Percentiles rank a stretch among this genome's conserved stretches.
phyloP scores from a whole-genome alignment of 2,329 filamentous ascomycete genomes.

The Xylariaceae sp. region DNA sequence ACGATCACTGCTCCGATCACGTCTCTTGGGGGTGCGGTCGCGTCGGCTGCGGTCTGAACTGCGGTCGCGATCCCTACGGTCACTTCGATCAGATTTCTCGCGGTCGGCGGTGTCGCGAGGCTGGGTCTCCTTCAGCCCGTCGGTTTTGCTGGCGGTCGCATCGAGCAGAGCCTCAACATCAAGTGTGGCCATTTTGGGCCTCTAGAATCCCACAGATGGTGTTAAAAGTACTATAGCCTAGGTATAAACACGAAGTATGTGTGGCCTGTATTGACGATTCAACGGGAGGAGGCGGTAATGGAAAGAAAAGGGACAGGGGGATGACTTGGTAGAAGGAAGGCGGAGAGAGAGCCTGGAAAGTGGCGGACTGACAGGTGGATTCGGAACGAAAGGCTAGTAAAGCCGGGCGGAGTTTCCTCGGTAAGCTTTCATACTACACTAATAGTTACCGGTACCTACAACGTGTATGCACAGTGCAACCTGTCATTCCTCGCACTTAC shows the following conservation, averaged over 20 bases:
- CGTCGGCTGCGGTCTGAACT: slow-evolving; percentile 50
- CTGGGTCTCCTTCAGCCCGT: slow-evolving; percentile 45
- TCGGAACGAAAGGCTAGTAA: slow-evolving; percentile 6
- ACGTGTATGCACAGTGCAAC: no score
- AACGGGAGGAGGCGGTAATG: no score
- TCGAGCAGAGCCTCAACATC: slow-evolving; percentile 91
- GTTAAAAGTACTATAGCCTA: slow-evolving; percentile 3
- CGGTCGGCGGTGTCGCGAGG: slow-evolving; percentile 54
- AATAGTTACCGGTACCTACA: not conserved
- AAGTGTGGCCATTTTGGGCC: slow-evolving; percentile 44
- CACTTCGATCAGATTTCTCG: slow-evolving; percentile 49
- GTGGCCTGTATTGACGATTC: not conserved
- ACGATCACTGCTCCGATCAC: slow-evolving; percentile 53
- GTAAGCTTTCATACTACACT: not conserved
- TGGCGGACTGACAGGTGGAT: slow-evolving; percentile 14
- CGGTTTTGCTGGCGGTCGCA: slow-evolving; percentile 65
- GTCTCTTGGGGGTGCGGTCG: slow-evolving; percentile 47
- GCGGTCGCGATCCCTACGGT: slow-evolving; percentile 47
- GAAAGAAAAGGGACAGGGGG: not conserved
- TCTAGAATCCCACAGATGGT: not conserved
- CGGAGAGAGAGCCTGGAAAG: slow-evolving; percentile 6
- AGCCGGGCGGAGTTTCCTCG: slow-evolving; percentile 13
- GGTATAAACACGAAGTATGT: not conserved
- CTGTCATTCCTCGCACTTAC: no score
- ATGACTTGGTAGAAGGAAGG: slow-evolving; percentile 4